Percentiles rank a stretch among this genome's conserved stretches.
phyloP scores from a whole-genome alignment of 2,329 filamentous ascomycete species.

The Talaromyces sp. region DNA sequence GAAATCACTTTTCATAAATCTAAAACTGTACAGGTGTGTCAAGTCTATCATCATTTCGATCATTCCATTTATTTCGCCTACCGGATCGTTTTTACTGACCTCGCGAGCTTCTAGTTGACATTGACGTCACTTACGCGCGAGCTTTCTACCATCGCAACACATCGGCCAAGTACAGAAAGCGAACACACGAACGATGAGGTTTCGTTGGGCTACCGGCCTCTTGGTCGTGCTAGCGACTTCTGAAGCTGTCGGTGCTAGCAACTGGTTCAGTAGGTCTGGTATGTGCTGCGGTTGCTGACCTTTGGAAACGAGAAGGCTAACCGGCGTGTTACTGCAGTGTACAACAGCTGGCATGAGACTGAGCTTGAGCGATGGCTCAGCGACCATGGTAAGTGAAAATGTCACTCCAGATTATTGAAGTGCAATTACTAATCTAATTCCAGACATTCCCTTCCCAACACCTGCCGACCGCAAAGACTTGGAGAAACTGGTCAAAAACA shows the following conservation, averaged over 20 bases:
- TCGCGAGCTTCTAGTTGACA: neutral
- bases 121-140: neutral
- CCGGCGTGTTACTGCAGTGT: slow-evolving; percentile 55
- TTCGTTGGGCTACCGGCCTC: slow-evolving; percentile 65
- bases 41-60: neutral
- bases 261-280: slow-evolving; percentile 86
- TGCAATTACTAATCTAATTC: neutral
- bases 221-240: slow-evolving; percentile 66
- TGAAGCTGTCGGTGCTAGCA: slow-evolving; percentile 67
- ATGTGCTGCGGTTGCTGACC: slow-evolving; percentile 35
- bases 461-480: slow-evolving; percentile 90
- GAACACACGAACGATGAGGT: slow-evolving; percentile 60
- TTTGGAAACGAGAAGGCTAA: slow-evolving; percentile 3
- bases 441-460: slow-evolving; percentile 78
- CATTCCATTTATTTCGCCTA: neutral
- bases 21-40: neutral
- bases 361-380: slow-evolving; percentile 96
- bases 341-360: slow-evolving; percentile 98
- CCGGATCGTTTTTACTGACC: neutral
- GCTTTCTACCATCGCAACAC: neutral
- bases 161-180: neutral
- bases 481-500: slow-evolving; percentile 81
- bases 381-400: slow-evolving; percentile 59
- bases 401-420: neutral
- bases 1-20: neutral